Percentiles rank a stretch among this genome's conserved stretches.
These are phyloP conservation scores for Ambrosia artemisiifolia DNA, from an alignment of 129 eudicot genomes.

Conservation along the genomic window DNA sequence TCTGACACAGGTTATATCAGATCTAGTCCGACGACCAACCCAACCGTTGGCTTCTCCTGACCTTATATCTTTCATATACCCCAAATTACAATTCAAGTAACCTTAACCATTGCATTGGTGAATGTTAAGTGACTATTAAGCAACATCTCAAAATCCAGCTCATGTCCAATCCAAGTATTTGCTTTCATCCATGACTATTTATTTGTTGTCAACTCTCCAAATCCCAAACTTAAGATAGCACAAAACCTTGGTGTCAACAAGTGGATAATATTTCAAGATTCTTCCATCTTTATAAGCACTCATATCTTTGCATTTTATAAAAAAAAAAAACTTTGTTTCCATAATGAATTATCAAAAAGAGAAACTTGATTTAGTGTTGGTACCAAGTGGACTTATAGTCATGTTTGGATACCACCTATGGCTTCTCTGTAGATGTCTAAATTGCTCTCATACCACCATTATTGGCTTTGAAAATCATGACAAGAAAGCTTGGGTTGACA, in stretches of 20 bases:
- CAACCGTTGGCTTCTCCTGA: background rate
- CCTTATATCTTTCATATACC: background rate
- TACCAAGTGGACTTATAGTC: slow-evolving; percentile 49
- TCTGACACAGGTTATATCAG: too few species aligned
- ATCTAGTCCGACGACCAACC: too few species aligned
- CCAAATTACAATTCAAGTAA: slow-evolving; percentile 4
- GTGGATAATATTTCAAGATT: slow-evolving; percentile 7
- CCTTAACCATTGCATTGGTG: slow-evolving; percentile 16
- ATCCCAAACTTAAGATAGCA: background rate
- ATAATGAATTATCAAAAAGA: slow-evolving; percentile 43
- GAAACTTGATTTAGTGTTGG: slow-evolving; percentile 44
- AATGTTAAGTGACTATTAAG: slow-evolving; percentile 6
- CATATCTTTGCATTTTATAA: background rate
- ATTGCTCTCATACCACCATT: slow-evolving; percentile 55
- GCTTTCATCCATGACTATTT: slow-evolving; percentile 17
- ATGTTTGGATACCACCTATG: slow-evolving; percentile 58
- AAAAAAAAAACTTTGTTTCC: background rate
- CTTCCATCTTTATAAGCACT: background rate
- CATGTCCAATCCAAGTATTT: background rate
- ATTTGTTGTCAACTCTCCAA: slow-evolving; percentile 14
- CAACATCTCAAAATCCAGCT: slow-evolving; percentile 23
- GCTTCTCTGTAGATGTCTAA: slow-evolving; percentile 62
- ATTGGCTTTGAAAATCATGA: slow-evolving; percentile 68
- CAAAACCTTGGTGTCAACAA: background rate
- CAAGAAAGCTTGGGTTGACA: slow-evolving; percentile 65